These are phyloP conservation scores for Niebla homalea DNA, from an alignment of 495 filamentous ascomycete species.

Conservation along the genomic window DNA sequence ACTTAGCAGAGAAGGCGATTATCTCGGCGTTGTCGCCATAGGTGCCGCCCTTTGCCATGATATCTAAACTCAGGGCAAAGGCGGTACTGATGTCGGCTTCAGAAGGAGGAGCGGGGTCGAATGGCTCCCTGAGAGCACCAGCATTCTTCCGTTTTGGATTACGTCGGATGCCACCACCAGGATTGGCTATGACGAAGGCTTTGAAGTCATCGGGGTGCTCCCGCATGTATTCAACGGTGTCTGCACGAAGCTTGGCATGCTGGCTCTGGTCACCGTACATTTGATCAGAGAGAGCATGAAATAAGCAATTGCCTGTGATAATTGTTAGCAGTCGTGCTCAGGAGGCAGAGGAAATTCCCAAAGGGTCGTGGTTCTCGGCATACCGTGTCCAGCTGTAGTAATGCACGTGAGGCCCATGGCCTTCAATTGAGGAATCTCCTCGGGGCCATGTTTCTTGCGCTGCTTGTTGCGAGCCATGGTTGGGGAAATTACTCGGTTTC, in stretches of 20 bases:
- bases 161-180: constrained; percentile 45
- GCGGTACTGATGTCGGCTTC: constrained; percentile 45
- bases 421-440: constrained; percentile 42
- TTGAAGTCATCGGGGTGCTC: constrained; percentile 50
- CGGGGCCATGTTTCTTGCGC: constrained; percentile 1
- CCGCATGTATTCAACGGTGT: constrained; percentile 50
- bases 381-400: constrained; percentile 39
- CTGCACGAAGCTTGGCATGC: constrained; percentile 44
- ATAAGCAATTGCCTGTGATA: constrained; percentile 55
- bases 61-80: constrained; percentile 47
- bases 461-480: constrained; percentile 22
- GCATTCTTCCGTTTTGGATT: constrained; percentile 49
- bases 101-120: constrained; percentile 30
- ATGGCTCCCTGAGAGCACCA: constrained; percentile 27
- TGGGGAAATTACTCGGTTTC: not conserved
- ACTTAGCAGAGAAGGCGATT: constrained; percentile 51
- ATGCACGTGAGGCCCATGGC: constrained; percentile 36
- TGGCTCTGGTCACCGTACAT: constrained; percentile 49
- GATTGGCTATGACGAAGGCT: constrained; percentile 45
- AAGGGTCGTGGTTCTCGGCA: not conserved
- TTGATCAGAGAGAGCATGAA: constrained; percentile 67
- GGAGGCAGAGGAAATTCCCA: not conserved
- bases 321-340: constrained; percentile 5
- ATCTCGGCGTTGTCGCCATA: constrained; percentile 67
- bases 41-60: constrained; percentile 47